phyloP scores from a whole-genome alignment of 106 monocot genomes.

The Dendrobium nobile region DNA sequence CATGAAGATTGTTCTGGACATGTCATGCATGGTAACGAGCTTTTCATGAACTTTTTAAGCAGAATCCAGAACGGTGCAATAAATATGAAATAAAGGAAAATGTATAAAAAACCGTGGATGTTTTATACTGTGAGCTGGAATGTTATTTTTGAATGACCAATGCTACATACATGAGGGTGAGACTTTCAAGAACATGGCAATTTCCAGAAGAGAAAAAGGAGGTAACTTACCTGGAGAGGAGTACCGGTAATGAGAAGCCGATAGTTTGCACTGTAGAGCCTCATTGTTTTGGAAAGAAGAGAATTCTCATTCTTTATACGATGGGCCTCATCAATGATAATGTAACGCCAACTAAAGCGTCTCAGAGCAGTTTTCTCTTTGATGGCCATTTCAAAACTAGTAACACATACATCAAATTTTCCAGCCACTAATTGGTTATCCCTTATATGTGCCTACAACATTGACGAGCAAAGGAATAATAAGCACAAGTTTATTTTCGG shows the following conservation, averaged over 20 bases:
- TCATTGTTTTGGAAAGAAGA: conserved; percentile 95
- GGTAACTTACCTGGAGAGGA: conserved; percentile 74
- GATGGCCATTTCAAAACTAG: conserved; percentile 93
- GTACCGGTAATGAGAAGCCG: conserved; percentile 97
- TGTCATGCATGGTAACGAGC: background rate
- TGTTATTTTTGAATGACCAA: background rate
- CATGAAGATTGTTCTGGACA: conserved; percentile 93
- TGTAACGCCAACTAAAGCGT: conserved; percentile 89
- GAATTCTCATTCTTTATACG: conserved; percentile 96
- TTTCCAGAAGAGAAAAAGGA: background rate
- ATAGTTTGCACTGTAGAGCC: conserved; percentile 82
- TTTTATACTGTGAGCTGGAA: no score
- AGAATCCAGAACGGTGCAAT: background rate
- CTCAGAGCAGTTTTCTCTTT: conserved; percentile 75
- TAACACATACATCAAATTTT: conserved; percentile 91
- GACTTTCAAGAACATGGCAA: background rate
- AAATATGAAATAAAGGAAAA: background rate
- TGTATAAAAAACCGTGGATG: background rate
- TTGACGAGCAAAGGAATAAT: background rate
- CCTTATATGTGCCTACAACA: conserved; percentile 76
- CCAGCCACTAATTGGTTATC: conserved; percentile 79
- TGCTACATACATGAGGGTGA: background rate
- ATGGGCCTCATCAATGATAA: conserved; percentile 97
- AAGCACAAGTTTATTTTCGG: background rate
- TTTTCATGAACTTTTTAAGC: background rate